These are phyloP conservation scores for Neopestalotiopsis sp. DNA, from an alignment of 2,329 filamentous ascomycete genomes.

Conservation along the genomic window DNA sequence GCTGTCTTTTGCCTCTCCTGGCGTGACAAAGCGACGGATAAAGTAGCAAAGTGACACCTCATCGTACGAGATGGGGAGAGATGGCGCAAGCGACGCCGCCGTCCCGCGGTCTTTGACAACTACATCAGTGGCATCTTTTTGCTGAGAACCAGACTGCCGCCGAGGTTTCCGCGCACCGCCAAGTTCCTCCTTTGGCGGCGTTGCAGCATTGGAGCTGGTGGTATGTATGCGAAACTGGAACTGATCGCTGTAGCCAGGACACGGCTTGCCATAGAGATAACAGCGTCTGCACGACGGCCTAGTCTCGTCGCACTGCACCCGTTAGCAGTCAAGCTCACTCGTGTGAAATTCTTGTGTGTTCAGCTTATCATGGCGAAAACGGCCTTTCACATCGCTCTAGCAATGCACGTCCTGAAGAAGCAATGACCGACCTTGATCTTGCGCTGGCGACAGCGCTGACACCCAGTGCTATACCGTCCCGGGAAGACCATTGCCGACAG, in stretches of 20 bases:
- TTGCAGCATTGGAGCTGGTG: background rate
- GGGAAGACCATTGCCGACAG: constrained; percentile 17
- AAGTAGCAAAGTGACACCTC: constrained; percentile 40
- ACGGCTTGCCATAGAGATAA: constrained; percentile 37
- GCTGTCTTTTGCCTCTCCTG: constrained; percentile 31
- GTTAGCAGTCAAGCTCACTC: background rate
- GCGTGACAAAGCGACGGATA: constrained; percentile 39
- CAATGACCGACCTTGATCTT: constrained; percentile 17
- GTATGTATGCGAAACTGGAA: constrained; percentile 37
- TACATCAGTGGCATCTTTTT: background rate
- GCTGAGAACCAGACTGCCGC: background rate
- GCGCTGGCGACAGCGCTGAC: constrained; percentile 18
- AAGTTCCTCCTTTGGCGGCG: background rate
- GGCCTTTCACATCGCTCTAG: background rate
- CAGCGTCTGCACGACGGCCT: constrained; percentile 40
- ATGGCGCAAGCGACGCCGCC: constrained; percentile 13
- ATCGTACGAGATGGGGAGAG: constrained; percentile 29
- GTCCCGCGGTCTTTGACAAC: background rate
- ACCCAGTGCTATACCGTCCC: constrained; percentile 18
- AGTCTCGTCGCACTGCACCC: constrained; percentile 37
- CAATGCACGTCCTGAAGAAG: background rate
- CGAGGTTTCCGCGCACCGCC: background rate
- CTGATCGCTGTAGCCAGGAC: constrained; percentile 41
- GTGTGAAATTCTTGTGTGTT: background rate
- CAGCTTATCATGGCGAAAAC: background rate